Percentiles rank a stretch among this genome's conserved stretches.
Evolutionary conservation across 2,329 filamentous ascomycete genomes (phyloP).

Genomic region (Paraphoma chrysanthemicola): DNA sequence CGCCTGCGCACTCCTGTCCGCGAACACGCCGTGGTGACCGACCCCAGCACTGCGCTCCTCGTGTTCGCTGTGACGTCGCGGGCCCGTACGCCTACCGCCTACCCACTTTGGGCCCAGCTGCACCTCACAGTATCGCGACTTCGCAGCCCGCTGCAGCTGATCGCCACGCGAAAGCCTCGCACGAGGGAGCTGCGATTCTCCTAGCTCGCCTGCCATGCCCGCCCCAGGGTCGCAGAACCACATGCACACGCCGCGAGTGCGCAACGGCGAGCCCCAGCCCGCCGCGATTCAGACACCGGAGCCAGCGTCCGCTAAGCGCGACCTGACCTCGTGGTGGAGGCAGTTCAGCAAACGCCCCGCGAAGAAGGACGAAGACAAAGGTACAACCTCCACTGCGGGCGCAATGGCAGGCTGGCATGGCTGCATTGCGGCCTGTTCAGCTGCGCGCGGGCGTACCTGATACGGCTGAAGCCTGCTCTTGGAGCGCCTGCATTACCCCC

Average conservation of each 20-base stretch:
- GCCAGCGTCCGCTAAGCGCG: conserved; percentile 83
- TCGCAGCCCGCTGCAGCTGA: conserved; percentile 25
- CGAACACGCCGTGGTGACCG: conserved; percentile 6
- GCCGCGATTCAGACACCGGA: conserved; percentile 57
- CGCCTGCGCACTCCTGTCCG: conserved; percentile 14
- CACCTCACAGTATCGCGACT: conserved; percentile 21
- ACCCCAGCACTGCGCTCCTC: conserved; percentile 11
- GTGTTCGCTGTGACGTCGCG: conserved; percentile 21
- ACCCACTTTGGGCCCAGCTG: conserved; percentile 30
- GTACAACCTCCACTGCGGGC: conserved; percentile 46
- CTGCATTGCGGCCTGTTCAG: conserved; percentile 5
- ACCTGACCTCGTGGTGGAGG: conserved; percentile 97
- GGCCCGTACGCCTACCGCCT: conserved; percentile 35
- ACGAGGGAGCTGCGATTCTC: conserved; percentile 36
- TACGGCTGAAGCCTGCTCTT: conserved; percentile 23
- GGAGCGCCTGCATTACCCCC: conserved; percentile 23
- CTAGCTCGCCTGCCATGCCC: conserved; percentile 46
- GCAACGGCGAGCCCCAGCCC: conserved; percentile 52
- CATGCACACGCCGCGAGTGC: conserved; percentile 51
- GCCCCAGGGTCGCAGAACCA: conserved; percentile 42
- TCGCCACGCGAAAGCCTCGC: conserved; percentile 18
- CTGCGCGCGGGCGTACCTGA: conserved; percentile 9
- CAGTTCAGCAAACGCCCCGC: conserved; percentile 75
- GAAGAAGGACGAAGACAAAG: conserved; percentile 69
- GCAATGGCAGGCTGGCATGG: conserved; percentile 2